Base-by-base conservation (phyloP, 1,284 basidiomycete species). In the Chondrostereum purpureum region DNA sequence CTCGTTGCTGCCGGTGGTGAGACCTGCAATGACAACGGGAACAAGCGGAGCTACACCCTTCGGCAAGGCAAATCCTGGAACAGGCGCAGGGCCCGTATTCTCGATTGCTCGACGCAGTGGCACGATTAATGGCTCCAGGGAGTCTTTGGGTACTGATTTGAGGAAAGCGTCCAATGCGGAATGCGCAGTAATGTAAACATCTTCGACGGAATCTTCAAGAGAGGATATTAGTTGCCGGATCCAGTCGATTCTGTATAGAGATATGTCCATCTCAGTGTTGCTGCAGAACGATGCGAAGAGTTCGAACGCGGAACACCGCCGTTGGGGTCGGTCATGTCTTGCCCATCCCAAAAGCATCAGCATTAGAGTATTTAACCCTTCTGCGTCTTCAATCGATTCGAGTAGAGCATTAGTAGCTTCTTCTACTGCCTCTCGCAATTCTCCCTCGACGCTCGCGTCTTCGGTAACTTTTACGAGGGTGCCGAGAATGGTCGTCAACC, bases 241-340 rank as follows among this genome's bases (percentile, higher is more conserved):
- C 92, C 94, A 98, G 64, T 98, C 93, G 46, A 93, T 72, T 13
- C 88, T 80, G 64, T 98, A 99, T 13, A 92, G 62, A 0, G 86
- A 82, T 0, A 80, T 76, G 59, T 96, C 92, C 34, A 89, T 67
- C 38, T 83, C 76, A 3, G 86, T 86, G 44, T 80, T 83, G 56
- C 90, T 80, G 59, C 90, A 95, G 69, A 96, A 92, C 1, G 77
- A 70, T 3, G 78, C 72, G 59, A 96, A 90, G 47, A 93, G 66
- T 39, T 79, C 72, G 65, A 85, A 89, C 3, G 86, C 85, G 48
- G 80, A 91, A 41, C 85, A 78, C 39, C 92, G 83, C 33, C 91
- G 80, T 19, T 62, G 67, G 0, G 86, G 80, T 4, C 75, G 66
- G 34, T 83, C 81, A 53, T 81, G 73, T 64, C 91, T 94, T 14